Percentiles rank a stretch among this genome's conserved stretches.
Evolutionary conservation across 345 rosid species (phyloP).

Genomic region (Schrenkiella parvula): DNA sequence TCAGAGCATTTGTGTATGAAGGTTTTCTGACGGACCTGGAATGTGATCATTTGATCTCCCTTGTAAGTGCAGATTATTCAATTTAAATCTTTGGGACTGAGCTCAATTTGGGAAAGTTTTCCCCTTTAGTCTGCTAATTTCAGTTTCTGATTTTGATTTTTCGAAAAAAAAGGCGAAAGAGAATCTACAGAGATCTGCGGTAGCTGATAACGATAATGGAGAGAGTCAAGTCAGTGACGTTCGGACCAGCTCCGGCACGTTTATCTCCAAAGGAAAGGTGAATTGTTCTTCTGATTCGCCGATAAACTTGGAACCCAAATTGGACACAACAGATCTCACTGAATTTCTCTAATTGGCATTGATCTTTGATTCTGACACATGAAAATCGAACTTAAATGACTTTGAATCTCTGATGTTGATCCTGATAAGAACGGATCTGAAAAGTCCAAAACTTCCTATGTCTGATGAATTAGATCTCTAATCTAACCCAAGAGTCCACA

Average conservation of each 20-base stretch:
- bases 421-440: slow-evolving; percentile 9
- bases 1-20: slow-evolving; percentile 88
- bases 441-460: background rate
- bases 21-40: slow-evolving; percentile 90
- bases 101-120: background rate
- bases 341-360: background rate
- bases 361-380: background rate
- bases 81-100: background rate
- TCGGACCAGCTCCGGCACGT: slow-evolving; percentile 95
- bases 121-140: background rate
- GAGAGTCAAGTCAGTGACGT: slow-evolving; percentile 81
- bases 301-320: background rate
- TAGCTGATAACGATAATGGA: slow-evolving; percentile 84
- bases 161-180: slow-evolving; percentile 56
- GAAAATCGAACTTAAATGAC: background rate
- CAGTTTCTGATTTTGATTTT: background rate
- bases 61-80: slow-evolving; percentile 43
- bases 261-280: slow-evolving; percentile 87
- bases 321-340: background rate
- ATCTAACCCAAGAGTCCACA: background rate
- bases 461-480: background rate
- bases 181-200: slow-evolving; percentile 91
- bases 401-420: background rate
- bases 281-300: background rate
- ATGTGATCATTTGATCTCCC: slow-evolving; percentile 91